Evolutionary conservation across 495 filamentous ascomycete genomes (phyloP).

Genomic region (Parmelia sp.): DNA sequence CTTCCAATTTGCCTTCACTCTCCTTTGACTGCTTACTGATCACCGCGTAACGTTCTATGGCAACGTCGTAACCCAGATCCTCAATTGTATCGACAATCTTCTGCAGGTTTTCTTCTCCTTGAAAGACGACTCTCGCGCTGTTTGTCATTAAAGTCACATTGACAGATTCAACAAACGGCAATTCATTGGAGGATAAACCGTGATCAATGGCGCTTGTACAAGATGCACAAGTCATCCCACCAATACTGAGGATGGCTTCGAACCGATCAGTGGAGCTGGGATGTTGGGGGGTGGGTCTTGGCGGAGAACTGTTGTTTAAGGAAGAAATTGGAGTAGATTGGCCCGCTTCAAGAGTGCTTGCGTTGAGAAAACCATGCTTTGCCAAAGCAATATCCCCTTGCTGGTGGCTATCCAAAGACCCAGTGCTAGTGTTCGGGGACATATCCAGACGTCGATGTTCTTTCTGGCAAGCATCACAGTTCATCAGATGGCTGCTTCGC

Average conservation of each 20-base stretch:
- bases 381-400: conserved; percentile 10
- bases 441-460: conserved; percentile 26
- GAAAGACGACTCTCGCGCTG: conserved; percentile 50
- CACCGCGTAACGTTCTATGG: conserved; percentile 40
- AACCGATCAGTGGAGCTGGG: conserved; percentile 6
- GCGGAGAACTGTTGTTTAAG: not conserved
- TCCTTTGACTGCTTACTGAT: not conserved
- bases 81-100: conserved; percentile 66
- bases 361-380: not conserved
- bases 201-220: conserved; percentile 51
- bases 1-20: conserved; percentile 17
- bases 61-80: conserved; percentile 71
- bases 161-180: conserved; percentile 48
- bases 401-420: not conserved
- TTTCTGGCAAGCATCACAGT: conserved; percentile 46
- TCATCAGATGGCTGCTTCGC: conserved; percentile 37
- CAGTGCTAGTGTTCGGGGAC: not conserved
- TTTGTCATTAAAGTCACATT: conserved; percentile 55
- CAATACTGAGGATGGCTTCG: conserved; percentile 46
- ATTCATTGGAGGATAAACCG: conserved; percentile 35
- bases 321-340: not conserved
- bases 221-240: conserved; percentile 62
- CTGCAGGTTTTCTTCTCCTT: conserved; percentile 45
- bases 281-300: not conserved
- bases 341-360: not conserved